These are phyloP conservation scores for Mortierella sp. DNA, from an alignment of 371 early-diverging fungal species.

Conservation along the genomic window DNA sequence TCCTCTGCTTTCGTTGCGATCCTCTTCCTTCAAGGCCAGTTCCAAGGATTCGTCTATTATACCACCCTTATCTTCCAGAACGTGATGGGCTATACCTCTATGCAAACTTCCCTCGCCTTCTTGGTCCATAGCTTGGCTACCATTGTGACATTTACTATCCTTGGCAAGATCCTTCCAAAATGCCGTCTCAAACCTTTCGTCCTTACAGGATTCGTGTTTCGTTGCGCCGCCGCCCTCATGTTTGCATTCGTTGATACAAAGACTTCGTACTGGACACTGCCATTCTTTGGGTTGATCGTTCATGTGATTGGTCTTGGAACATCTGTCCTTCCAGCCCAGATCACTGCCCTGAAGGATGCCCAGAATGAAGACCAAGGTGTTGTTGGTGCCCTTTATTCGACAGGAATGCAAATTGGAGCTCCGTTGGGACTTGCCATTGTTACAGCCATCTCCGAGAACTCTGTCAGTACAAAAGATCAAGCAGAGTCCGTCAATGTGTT, in stretches of 20 bases:
- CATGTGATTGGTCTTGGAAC: constrained; percentile 41
- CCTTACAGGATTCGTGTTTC: constrained; percentile 31
- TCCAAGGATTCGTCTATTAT: constrained; percentile 36
- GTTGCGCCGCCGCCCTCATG: constrained; percentile 29
- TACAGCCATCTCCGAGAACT: constrained; percentile 40
- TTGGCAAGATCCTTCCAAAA: constrained; percentile 37
- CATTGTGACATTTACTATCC: constrained; percentile 18
- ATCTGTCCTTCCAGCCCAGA: constrained; percentile 36
- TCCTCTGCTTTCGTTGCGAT: constrained; percentile 33
- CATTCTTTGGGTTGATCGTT: constrained; percentile 33
- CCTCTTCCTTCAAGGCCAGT: constrained; percentile 35
- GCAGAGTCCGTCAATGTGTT: constrained; percentile 7
- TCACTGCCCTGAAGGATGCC: constrained; percentile 42
- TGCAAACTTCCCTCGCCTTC: constrained; percentile 40
- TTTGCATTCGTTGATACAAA: constrained; percentile 25
- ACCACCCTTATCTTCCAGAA: constrained; percentile 45
- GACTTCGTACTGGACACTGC: constrained; percentile 48
- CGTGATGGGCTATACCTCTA: constrained; percentile 35
- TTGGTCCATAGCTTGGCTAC: constrained; percentile 34
- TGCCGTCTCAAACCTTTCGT: constrained; percentile 38
- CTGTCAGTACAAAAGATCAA: constrained; percentile 6
- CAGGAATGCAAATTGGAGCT: constrained; percentile 37
- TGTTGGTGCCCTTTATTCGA: constrained; percentile 42
- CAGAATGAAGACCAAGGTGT: constrained; percentile 49
- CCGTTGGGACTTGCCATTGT: constrained; percentile 43